Conservation (phyloP, 1,139 yeast species). For the Lodderomyces orthopsilosis region DNA sequence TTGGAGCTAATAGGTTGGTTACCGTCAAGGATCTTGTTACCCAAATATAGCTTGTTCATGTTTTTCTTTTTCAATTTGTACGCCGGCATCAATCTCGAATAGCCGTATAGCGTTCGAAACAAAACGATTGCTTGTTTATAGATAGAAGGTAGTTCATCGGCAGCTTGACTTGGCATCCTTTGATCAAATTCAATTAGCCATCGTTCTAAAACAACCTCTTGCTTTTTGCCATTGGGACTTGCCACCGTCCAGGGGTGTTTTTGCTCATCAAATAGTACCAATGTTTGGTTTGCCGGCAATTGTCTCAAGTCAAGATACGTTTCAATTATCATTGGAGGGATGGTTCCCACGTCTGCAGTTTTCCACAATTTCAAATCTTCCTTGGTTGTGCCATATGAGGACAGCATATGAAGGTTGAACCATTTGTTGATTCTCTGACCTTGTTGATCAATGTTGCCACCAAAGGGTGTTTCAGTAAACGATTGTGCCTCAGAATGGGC, state of each 20-base stretch:
- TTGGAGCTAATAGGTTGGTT: slow-evolving; percentile 72
- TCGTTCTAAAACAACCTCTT: slow-evolving; percentile 85
- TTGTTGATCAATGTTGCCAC: slow-evolving; percentile 13
- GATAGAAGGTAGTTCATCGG: slow-evolving; percentile 59
- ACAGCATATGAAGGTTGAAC: slow-evolving; percentile 64
- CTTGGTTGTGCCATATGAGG: slow-evolving; percentile 40
- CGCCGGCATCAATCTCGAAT: slow-evolving; percentile 68
- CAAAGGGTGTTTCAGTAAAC: not conserved
- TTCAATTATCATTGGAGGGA: slow-evolving; percentile 85
- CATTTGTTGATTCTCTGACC: slow-evolving; percentile 40
- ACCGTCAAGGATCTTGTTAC: slow-evolving; percentile 72
- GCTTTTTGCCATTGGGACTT: slow-evolving; percentile 44
- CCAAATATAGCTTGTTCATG: slow-evolving; percentile 29
- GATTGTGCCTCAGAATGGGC: slow-evolving; percentile 7
- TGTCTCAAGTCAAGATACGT: slow-evolving; percentile 72
- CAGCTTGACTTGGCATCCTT: slow-evolving; percentile 24
- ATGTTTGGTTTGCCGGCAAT: slow-evolving; percentile 57
- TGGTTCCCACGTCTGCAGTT: slow-evolving; percentile 32
- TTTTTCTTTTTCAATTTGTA: slow-evolving; percentile 46
- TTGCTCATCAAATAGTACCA: slow-evolving; percentile 54
- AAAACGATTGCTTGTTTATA: slow-evolving; percentile 74
- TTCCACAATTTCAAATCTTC: slow-evolving; percentile 68
- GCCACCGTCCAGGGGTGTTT: slow-evolving; percentile 43
- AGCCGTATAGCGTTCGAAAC: slow-evolving; percentile 71
- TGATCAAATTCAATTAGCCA: slow-evolving; percentile 83